Evolutionary conservation across 257 asterid species (phyloP).

Genomic region (Fraxinus excelsior): DNA sequence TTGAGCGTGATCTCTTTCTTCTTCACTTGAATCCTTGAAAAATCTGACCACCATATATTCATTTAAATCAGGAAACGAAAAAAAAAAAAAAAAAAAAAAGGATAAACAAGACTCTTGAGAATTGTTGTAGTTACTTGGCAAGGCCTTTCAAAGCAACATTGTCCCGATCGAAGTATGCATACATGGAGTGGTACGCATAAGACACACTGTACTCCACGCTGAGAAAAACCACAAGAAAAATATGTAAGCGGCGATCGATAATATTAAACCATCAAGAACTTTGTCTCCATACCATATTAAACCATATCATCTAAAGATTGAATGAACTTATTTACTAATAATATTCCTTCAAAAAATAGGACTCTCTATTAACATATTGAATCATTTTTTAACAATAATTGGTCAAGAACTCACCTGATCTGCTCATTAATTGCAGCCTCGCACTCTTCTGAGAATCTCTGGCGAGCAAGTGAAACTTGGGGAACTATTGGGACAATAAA

Average conservation of each 20-base stretch:
- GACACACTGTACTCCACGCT: constrained; percentile 85
- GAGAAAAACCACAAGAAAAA: constrained; percentile 23
- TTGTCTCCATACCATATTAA: background rate
- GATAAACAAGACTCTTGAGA: background rate
- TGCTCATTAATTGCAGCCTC: constrained; percentile 83
- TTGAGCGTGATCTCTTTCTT: constrained; percentile 89
- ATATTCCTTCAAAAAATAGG: background rate
- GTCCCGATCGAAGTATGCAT: constrained; percentile 84
- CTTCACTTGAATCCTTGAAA: constrained; percentile 75
- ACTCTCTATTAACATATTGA: background rate
- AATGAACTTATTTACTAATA: background rate
- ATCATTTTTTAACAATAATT: background rate
- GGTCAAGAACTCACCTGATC: constrained; percentile 63
- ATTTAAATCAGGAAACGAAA: background rate
- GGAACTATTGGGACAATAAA: constrained; percentile 49
- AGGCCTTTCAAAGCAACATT: constrained; percentile 82
- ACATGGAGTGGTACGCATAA: constrained; percentile 72
- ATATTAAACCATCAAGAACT: too few relatives aligned
- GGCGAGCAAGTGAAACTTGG: constrained; percentile 75
- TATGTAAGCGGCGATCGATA: background rate
- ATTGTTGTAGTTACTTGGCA: constrained; percentile 59
- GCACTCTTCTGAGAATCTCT: constrained; percentile 46
- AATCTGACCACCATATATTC: constrained; percentile 47
- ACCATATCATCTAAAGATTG: background rate
- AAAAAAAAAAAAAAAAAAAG: background rate